Conservation (phyloP, 2,329 filamentous ascomycete species). For the Penicillium sp. region DNA sequence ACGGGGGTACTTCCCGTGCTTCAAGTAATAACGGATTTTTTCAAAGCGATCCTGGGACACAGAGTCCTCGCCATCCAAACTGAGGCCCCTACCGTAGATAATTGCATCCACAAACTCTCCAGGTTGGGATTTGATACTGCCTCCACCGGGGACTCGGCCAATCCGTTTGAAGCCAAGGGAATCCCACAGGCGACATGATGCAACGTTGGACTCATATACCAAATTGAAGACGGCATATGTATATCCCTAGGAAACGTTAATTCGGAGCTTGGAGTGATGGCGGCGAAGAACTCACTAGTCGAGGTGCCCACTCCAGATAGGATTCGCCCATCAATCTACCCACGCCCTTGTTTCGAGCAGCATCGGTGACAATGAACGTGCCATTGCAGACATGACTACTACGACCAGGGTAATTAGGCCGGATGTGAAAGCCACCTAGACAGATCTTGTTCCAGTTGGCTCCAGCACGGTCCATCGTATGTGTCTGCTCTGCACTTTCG, state of each 20-base stretch:
- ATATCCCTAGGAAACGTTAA: constrained; percentile 60
- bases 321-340: constrained; percentile 73
- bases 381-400: constrained; percentile 84
- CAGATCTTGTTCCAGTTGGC: constrained; percentile 77
- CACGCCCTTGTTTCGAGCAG: constrained; percentile 69
- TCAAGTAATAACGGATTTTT: constrained; percentile 97
- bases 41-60: constrained; percentile 96
- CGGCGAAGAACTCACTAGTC: constrained; percentile 45
- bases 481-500: constrained; percentile 56
- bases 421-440: constrained; percentile 88
- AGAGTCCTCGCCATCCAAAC: constrained; percentile 70
- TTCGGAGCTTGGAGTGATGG: constrained; percentile 35
- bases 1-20: constrained; percentile 87
- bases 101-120: constrained; percentile 70
- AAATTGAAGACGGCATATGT: constrained; percentile 92
- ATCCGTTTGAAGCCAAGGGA: constrained; percentile 89
- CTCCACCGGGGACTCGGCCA: constrained; percentile 72
- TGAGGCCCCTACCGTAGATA: constrained; percentile 67
- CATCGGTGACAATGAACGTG: constrained; percentile 72
- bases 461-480: constrained; percentile 50
- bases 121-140: constrained; percentile 66
- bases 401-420: constrained; percentile 87
- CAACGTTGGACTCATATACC: constrained; percentile 90
- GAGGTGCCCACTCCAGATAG: constrained; percentile 74
- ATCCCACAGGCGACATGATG: constrained; percentile 88